A percentile compares a stretch with the other conserved stretches of the same genome.
phyloP scores from a whole-genome alignment of 345 rosid species.

The Populus euphratica region DNA sequence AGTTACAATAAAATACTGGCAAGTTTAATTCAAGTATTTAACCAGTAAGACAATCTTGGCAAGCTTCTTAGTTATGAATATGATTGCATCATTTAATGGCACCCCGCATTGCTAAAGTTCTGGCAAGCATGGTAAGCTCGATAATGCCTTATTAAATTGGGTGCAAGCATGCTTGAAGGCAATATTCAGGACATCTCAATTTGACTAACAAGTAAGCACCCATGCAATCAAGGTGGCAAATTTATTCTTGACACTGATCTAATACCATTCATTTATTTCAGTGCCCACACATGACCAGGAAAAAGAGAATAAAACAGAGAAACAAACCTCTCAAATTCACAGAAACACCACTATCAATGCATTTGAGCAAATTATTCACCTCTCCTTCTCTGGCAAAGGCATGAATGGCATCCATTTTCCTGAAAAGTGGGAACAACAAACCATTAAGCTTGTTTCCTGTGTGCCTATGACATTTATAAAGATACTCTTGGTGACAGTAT shows the following conservation, averaged over 20 bases:
- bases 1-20: too few species aligned
- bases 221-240: neutral
- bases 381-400: slow-evolving; percentile 92
- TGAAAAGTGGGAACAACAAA: slow-evolving; percentile 17
- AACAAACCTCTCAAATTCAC: slow-evolving; percentile 61
- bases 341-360: slow-evolving; percentile 66
- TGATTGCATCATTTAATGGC: neutral
- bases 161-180: neutral
- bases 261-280: neutral
- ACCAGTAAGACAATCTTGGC: neutral
- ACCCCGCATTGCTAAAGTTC: neutral
- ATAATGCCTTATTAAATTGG: neutral
- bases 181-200: neutral
- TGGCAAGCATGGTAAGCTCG: neutral
- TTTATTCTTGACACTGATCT: neutral
- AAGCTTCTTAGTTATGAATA: slow-evolving; percentile 3
- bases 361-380: slow-evolving; percentile 57
- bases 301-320: neutral
- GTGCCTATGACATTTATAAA: neutral
- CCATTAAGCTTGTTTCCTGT: slow-evolving; percentile 3
- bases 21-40: too few species aligned
- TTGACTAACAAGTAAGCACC: neutral
- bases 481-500: neutral
- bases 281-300: too few species aligned
- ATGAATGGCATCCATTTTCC: slow-evolving; percentile 91